A percentile compares a stretch with the other conserved stretches of the same genome.
Evolutionary conservation across 257 asterid genomes (phyloP).

Genomic region (Gardenia jasminoides): DNA sequence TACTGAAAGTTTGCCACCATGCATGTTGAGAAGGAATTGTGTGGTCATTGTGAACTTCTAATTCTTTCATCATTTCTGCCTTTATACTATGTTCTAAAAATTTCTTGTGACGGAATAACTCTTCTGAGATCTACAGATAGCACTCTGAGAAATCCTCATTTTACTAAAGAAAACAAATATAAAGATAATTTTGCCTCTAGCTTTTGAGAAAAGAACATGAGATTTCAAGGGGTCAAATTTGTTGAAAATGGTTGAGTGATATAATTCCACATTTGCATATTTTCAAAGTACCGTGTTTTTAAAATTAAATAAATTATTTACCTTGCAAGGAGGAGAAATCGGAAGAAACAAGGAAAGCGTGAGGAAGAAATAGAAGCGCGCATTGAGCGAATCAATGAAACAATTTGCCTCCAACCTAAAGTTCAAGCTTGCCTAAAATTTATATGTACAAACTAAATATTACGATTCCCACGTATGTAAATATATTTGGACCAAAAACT

Average conservation of each 20-base stretch:
- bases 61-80: no score
- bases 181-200: constrained; percentile 9
- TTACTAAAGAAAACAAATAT: no score
- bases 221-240: not conserved
- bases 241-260: not conserved
- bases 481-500: no score
- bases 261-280: not conserved
- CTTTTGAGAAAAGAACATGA: not conserved
- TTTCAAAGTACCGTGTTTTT: no score
- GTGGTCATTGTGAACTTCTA: no score
- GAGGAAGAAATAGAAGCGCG: no score
- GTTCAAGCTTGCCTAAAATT: not conserved
- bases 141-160: no score
- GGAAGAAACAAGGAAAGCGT: no score
- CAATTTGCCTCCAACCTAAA: not conserved
- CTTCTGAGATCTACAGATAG: not conserved
- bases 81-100: not conserved
- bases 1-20: not conserved
- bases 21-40: no score
- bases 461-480: not conserved
- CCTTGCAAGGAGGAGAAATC: not conserved
- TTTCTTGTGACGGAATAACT: constrained; percentile 7
- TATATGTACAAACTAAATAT: no score
- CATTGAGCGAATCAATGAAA: not conserved
- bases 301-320: no score